Conservation (phyloP, 179 eudicot genomes). For the Spergularia azorica region DNA sequence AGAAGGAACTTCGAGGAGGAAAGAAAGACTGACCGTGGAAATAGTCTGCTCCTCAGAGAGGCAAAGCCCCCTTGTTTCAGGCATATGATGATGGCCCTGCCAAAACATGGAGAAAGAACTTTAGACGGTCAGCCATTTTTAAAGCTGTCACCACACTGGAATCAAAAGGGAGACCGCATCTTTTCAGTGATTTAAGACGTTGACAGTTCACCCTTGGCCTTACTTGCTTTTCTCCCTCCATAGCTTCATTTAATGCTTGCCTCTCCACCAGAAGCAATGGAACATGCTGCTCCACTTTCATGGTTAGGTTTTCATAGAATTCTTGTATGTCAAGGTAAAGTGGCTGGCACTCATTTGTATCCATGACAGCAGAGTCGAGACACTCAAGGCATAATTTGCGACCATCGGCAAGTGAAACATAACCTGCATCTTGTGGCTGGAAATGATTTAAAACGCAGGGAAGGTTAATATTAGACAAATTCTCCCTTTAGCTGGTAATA, state of each 20-base stretch:
- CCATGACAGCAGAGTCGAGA: constrained; percentile 82
- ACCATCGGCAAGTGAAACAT: constrained; percentile 75
- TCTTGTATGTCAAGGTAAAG: constrained; percentile 72
- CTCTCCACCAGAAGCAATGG: constrained; percentile 84
- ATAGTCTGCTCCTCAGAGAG: constrained; percentile 89
- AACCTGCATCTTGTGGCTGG: constrained; percentile 72
- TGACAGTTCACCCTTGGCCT: constrained; percentile 13
- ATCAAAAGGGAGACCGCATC: background rate
- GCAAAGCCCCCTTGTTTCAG: constrained; percentile 91
- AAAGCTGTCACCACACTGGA: background rate
- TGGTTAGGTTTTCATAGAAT: constrained; percentile 70
- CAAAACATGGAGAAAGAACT: constrained; percentile 22
- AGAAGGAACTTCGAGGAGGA: constrained; percentile 3
- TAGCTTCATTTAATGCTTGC: constrained; percentile 86
- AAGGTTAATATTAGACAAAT: background rate
- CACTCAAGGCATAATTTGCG: constrained; percentile 87
- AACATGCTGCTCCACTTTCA: constrained; percentile 82
- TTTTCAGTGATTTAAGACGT: background rate
- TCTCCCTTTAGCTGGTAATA: background rate
- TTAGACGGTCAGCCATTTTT: constrained; percentile 2
- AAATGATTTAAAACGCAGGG: constrained; percentile 19
- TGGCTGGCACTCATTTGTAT: constrained; percentile 74
- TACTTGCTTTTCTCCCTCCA: constrained; percentile 88
- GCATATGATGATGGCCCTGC: constrained; percentile 94
- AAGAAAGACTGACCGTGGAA: constrained; percentile 58